Percentiles rank a stretch among this genome's conserved stretches.
These are phyloP conservation scores for Theileria annulata DNA, from an alignment of 169 alveolate genomes.

Conservation along the genomic window DNA sequence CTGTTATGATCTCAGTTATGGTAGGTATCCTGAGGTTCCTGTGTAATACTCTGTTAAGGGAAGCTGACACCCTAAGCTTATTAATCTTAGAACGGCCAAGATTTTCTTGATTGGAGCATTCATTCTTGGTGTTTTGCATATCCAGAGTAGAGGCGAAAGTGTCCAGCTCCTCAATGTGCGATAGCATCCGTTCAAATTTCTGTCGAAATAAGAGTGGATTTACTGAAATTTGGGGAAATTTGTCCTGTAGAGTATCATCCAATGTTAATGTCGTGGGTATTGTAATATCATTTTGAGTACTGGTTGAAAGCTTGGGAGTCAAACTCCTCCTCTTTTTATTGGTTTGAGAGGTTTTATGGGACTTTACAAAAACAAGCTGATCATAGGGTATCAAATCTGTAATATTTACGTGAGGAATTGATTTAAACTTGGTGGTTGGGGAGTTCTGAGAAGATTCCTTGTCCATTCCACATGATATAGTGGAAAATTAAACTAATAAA, in stretches of 20 bases:
- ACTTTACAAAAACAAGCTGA: conserved; percentile 1
- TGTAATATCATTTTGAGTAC: not conserved
- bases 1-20: conserved; percentile 37
- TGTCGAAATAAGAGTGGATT: not conserved
- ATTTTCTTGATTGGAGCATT: not conserved
- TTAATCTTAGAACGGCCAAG: conserved; percentile 15
- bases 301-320: not conserved
- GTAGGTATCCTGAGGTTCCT: conserved; percentile 52
- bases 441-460: conserved; percentile 3
- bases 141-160: not conserved
- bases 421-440: conserved; percentile 10
- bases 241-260: not conserved
- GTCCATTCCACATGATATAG: not conserved
- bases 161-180: conserved; percentile 4
- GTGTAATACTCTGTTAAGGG: conserved; percentile 5
- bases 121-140: not conserved
- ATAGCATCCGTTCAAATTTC: not conserved
- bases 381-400: conserved; percentile 1
- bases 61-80: conserved; percentile 14
- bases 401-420: conserved; percentile 11
- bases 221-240: conserved; percentile 9
- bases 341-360: not conserved
- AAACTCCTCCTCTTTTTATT: not conserved
- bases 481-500: too few relatives aligned
- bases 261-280: not conserved